phyloP scores from a whole-genome alignment of 2,329 filamentous ascomycete species.

The Neofusicoccum laricinum region DNA sequence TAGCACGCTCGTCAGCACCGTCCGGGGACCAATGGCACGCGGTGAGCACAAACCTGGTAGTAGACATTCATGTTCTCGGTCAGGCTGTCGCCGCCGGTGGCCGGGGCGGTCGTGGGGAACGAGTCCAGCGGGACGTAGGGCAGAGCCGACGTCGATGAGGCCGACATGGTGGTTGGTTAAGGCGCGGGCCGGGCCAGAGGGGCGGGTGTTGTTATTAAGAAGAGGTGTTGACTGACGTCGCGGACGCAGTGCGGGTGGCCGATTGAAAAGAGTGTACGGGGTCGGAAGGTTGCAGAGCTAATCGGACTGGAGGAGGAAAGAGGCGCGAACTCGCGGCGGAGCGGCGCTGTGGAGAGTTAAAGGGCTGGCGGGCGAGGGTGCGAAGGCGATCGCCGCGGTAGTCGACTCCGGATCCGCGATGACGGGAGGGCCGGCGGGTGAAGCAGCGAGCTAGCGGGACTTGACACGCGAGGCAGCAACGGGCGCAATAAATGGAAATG shows the following conservation, averaged over 20 bases:
- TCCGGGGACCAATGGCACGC: neutral
- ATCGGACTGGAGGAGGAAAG: neutral
- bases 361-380: neutral
- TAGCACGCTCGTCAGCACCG: constrained; percentile 34
- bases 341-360: constrained; percentile 10
- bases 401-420: constrained; percentile 6
- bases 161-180: constrained; percentile 23
- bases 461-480: constrained; percentile 14
- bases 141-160: constrained; percentile 29
- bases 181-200: constrained; percentile 3
- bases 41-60: constrained; percentile 60
- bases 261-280: neutral
- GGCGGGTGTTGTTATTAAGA: neutral
- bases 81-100: constrained; percentile 63
- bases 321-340: neutral
- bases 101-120: constrained; percentile 56
- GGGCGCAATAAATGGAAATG: constrained; percentile 2
- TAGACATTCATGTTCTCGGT: constrained; percentile 72
- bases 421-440: constrained; percentile 1
- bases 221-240: neutral
- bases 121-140: constrained; percentile 33
- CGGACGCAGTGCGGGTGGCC: neutral
- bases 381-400: neutral
- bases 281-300: neutral
- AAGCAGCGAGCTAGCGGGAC: neutral